Conservation (phyloP, 1,284 basidiomycete genomes). For the Ganoderma resinaceum region DNA sequence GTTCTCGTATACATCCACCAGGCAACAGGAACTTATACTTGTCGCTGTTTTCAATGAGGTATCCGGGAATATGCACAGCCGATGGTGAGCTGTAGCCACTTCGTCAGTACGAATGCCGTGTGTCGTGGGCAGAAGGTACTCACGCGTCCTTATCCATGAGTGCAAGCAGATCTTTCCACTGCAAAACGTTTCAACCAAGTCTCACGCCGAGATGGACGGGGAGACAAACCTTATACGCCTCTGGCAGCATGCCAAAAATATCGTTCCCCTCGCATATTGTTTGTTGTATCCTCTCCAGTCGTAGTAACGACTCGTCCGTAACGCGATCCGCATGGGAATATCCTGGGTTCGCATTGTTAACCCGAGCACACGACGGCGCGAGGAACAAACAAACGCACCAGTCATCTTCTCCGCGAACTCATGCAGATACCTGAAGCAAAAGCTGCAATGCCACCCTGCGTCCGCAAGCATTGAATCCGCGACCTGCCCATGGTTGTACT, state of each 20-base stretch:
- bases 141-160: conserved; percentile 60
- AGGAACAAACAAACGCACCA: conserved; percentile 21
- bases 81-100: conserved; percentile 40
- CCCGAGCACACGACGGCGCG: neutral
- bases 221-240: conserved; percentile 55
- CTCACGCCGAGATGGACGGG: conserved; percentile 20
- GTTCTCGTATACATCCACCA: conserved; percentile 54
- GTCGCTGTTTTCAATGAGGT: conserved; percentile 56
- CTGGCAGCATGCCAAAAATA: conserved; percentile 72
- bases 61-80: conserved; percentile 60
- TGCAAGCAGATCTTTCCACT: conserved; percentile 60
- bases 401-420: conserved; percentile 71
- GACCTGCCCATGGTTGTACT: conserved; percentile 65
- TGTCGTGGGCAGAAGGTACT: conserved; percentile 31
- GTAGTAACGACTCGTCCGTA: conserved; percentile 58
- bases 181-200: conserved; percentile 19
- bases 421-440: conserved; percentile 66
- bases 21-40: conserved; percentile 64
- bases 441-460: conserved; percentile 68
- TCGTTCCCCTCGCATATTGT: conserved; percentile 69
- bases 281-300: conserved; percentile 60
- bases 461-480: conserved; percentile 63
- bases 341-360: conserved; percentile 30
- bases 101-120: conserved; percentile 1
- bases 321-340: conserved; percentile 75